Conservation (phyloP, 805 yeast genomes). For the Pichia manshurica region DNA sequence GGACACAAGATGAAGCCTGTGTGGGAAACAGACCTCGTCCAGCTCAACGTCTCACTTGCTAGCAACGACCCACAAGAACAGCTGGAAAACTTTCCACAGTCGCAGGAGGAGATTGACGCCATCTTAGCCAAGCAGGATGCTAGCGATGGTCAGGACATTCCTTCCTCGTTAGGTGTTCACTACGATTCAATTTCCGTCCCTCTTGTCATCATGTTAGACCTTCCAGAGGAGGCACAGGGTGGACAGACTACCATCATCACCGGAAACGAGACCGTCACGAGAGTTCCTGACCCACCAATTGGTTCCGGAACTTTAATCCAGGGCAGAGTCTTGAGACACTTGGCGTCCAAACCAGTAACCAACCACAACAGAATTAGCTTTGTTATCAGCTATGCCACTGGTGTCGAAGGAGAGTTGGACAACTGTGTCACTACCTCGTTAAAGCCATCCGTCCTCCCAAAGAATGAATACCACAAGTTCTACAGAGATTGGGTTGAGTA, state of each 20-base stretch:
- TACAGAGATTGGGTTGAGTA: constrained; percentile 33
- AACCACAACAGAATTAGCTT: constrained; percentile 31
- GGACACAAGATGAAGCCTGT: constrained; percentile 41
- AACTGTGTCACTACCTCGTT: constrained; percentile 28
- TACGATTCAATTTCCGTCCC: constrained; percentile 43
- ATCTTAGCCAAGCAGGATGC: constrained; percentile 16
- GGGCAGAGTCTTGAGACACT: constrained; percentile 41
- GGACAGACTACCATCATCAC: constrained; percentile 45
- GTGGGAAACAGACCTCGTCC: constrained; percentile 49
- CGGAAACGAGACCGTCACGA: constrained; percentile 32
- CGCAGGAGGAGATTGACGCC: constrained; percentile 16
- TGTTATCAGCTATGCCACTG: constrained; percentile 28
- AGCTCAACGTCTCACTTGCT: constrained; percentile 41
- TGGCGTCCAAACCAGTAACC: constrained; percentile 40
- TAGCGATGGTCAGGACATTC: constrained; percentile 32
- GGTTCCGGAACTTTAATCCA: constrained; percentile 46
- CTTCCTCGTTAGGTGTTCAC: constrained; percentile 45
- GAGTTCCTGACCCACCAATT: constrained; percentile 36
- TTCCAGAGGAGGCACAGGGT: constrained; percentile 42
- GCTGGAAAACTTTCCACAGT: constrained; percentile 6
- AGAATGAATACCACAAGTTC: constrained; percentile 28
- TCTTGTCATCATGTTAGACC: constrained; percentile 44
- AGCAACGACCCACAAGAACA: constrained; percentile 19
- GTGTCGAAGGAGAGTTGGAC: constrained; percentile 26
- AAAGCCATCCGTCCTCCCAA: constrained; percentile 31